Base-by-base conservation (phyloP, 805 yeast species). In the Candida arabinofermentans region DNA sequence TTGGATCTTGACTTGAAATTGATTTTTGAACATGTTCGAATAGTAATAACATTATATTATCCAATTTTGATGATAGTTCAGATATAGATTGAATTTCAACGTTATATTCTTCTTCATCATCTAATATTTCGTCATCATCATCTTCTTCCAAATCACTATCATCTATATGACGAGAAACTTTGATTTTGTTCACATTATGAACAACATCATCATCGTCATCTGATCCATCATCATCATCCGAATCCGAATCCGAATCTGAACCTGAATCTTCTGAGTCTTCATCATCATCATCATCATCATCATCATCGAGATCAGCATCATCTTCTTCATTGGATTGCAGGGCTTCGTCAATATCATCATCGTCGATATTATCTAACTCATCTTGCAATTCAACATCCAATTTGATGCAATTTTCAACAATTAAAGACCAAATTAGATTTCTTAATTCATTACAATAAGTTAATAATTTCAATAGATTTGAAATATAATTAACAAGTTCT, bases 381-480 rank as follows among this genome's bases (percentile, higher is more conserved):
- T 86, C 88, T 55, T 88, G 96, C 43, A 90, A 70, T 61, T 89
- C 98, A 5, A 90, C 96, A 63, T 91, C 99, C 36, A 93, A 70
- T 49, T 86, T 85, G 44, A 93, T 87, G 42, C 86, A 74, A 47
- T 81, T 77, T 61, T 91, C 96, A 30, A 89, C 68, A 13, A 90
- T 71, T 43, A 86, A 62, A 18, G 84, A 81, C 96, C 97, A 90
- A 6, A 86, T 71, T 36, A 78, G 78, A 48, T 74, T 74, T 51
- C 81, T 79, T 48, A 89, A 66, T 51, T 89, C 96, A 4, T 79
- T 77, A 48, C 93, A 86, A 61, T 91, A 90, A 8, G 71, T 69
- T 27, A 80, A 66, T 22, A 86, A 59, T 21, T 58, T 57, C 39
- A 90, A 65, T 37, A 86, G 58, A 58, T 91, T 89, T 21, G 68